phyloP scores from a whole-genome alignment of 2,329 filamentous ascomycete species.

The Diaporthe vaccinii region DNA sequence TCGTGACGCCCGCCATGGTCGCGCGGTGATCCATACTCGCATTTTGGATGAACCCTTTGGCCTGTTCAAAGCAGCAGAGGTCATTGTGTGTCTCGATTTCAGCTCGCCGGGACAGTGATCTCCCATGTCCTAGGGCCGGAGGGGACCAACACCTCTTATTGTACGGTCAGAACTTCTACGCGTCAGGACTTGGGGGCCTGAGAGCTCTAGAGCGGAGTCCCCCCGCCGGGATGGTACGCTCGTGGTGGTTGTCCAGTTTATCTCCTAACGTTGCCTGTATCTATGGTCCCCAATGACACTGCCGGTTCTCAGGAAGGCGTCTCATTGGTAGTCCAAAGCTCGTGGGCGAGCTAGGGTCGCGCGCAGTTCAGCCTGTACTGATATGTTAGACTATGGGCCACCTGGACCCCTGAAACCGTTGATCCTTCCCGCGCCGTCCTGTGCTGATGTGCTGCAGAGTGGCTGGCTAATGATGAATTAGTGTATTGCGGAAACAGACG shows the following conservation, averaged over 20 bases:
- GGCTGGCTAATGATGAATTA: neutral
- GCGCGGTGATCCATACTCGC: neutral
- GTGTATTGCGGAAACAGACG: conserved; percentile 2
- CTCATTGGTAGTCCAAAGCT: neutral
- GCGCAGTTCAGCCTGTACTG: conserved; percentile 11
- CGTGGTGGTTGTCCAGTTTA: neutral
- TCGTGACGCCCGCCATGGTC: neutral
- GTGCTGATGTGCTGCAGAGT: neutral
- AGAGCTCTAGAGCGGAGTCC: neutral
- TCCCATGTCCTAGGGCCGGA: neutral
- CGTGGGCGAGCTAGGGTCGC: neutral
- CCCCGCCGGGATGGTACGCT: neutral
- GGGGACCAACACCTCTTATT: neutral
- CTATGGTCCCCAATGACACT: neutral
- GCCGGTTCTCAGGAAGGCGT: no score
- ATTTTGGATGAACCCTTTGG: neutral
- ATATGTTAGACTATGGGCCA: neutral
- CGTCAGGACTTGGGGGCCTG: neutral
- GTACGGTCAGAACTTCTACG: neutral
- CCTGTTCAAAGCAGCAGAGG: neutral
- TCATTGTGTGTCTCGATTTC: neutral
- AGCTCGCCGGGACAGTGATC: no score
- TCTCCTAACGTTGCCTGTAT: neutral
- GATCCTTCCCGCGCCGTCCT: neutral
- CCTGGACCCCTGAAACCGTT: neutral